Percentiles rank a stretch among this genome's conserved stretches.
These are phyloP conservation scores for Flaveria ramosissima DNA, from an alignment of 129 eudicot species.

Conservation along the genomic window DNA sequence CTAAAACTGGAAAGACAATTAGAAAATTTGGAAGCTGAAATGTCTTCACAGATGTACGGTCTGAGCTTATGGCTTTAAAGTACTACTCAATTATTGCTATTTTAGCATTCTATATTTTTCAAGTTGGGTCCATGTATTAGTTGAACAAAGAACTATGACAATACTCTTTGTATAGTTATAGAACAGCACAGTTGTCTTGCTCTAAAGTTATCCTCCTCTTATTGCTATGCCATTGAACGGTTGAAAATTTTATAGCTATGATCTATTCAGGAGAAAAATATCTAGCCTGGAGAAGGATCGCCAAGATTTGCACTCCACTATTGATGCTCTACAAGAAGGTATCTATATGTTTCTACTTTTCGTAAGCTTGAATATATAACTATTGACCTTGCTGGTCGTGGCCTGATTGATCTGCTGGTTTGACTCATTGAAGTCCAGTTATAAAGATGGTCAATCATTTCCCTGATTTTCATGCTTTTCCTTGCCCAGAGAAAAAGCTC, in stretches of 20 bases:
- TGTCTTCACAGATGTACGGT: conserved; percentile 71
- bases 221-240: conserved; percentile 15
- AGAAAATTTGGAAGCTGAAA: conserved; percentile 74
- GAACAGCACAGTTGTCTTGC: neutral
- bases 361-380: neutral
- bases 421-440: neutral
- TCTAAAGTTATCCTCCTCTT: conserved; percentile 1
- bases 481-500: conserved; percentile 72
- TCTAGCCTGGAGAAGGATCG: conserved; percentile 83
- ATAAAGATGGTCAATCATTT: neutral
- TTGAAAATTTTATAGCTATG: neutral
- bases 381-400: neutral
- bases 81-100: conserved; percentile 21
- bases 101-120: conserved; percentile 4
- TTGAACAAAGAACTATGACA: conserved; percentile 16
- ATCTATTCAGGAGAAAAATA: conserved; percentile 63
- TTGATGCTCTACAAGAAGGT: conserved; percentile 96
- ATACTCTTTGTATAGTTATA: neutral
- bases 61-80: conserved; percentile 31
- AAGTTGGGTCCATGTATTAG: conserved; percentile 1
- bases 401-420: neutral
- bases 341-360: conserved; percentile 18
- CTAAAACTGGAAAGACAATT: conserved; percentile 86
- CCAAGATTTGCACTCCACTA: conserved; percentile 75
- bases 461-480: neutral